These are phyloP conservation scores for Irpex rosettiformis DNA, from an alignment of 1,284 basidiomycete species.

Conservation along the genomic window DNA sequence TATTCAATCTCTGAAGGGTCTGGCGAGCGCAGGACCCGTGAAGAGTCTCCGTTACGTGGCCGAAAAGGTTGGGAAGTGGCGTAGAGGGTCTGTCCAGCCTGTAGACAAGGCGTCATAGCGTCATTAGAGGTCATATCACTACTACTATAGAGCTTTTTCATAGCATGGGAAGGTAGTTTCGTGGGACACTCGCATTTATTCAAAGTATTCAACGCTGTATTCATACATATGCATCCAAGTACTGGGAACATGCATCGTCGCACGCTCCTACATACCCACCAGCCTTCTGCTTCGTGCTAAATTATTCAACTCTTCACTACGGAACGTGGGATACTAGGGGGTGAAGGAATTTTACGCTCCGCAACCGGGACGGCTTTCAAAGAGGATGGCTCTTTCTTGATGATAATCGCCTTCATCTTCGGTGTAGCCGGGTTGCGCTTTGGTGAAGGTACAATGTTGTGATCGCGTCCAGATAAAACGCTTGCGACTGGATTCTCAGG, in stretches of 20 bases:
- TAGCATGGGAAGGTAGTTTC: not conserved
- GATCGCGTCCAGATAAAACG: not conserved
- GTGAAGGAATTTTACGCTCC: not conserved
- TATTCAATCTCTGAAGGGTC: constrained; percentile 82
- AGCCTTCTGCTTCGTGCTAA: not conserved
- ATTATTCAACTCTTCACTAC: not conserved
- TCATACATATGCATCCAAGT: not conserved
- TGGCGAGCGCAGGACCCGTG: constrained; percentile 77
- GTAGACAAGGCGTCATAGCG: not conserved
- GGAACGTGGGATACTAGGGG: not conserved
- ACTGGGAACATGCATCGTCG: not conserved
- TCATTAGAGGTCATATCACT: not conserved
- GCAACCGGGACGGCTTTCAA: not conserved
- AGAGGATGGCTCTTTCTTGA: not conserved
- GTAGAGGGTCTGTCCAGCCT: constrained; percentile 38
- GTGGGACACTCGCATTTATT: not conserved
- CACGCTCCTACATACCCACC: not conserved
- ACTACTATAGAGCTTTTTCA: not conserved
- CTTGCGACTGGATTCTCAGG: not conserved
- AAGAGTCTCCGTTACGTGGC: constrained; percentile 78
- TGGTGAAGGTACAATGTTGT: not conserved
- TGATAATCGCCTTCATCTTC: not conserved
- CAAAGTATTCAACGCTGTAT: not conserved
- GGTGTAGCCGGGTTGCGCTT: not conserved
- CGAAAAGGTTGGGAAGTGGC: constrained; percentile 85